phyloP scores from a whole-genome alignment of 2,329 filamentous ascomycete species.

The Xylariales sp. region DNA sequence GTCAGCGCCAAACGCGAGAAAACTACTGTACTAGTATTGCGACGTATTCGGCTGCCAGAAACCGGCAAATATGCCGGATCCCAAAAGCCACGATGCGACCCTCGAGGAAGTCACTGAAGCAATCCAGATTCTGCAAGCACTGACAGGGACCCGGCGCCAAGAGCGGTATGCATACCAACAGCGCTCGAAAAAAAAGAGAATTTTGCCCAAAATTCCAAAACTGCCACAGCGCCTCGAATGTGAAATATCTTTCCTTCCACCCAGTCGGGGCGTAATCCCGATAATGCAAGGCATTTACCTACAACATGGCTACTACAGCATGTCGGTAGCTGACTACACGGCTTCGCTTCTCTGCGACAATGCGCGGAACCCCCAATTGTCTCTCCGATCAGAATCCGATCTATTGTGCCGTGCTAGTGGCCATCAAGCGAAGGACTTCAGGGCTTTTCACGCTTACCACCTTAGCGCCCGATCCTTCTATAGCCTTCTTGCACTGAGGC shows the following conservation, averaged over 20 bases:
- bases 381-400: slow-evolving; percentile 11
- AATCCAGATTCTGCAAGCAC: slow-evolving; percentile 19
- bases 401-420: slow-evolving; percentile 30
- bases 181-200: not conserved
- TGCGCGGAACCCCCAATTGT: slow-evolving; percentile 28
- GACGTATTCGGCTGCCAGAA: slow-evolving; percentile 15
- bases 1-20: not conserved
- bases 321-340: slow-evolving; percentile 8
- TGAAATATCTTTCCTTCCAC: not conserved
- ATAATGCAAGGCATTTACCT: not conserved
- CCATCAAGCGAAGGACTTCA: slow-evolving; percentile 65
- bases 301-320: not conserved
- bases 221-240: not conserved
- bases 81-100: not conserved
- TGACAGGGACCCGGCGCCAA: not conserved
- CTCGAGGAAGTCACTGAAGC: not conserved
- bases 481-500: slow-evolving; percentile 63
- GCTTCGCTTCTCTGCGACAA: not conserved
- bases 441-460: slow-evolving; percentile 68
- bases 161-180: too few relatives aligned
- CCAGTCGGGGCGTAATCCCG: too few relatives aligned
- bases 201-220: not conserved
- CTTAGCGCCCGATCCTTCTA: slow-evolving; percentile 69
- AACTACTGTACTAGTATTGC: not conserved
- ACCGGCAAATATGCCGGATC: slow-evolving; percentile 16